Conservation (phyloP, 352 stramenopile genomes). For the Aphanomyces invadans region DNA sequence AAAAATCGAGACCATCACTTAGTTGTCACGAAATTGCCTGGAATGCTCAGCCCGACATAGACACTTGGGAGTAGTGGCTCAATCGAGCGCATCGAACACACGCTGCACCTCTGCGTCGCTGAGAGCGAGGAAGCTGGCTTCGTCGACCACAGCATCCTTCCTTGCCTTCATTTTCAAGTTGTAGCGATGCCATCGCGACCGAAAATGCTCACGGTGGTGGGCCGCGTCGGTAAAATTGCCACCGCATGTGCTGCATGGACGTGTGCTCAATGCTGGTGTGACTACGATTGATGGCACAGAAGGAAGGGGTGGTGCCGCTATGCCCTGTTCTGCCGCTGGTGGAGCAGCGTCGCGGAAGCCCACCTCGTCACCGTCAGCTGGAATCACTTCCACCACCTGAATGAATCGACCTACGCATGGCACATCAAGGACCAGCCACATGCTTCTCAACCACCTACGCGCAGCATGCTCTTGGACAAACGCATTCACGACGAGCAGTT, state of each 20-base stretch:
- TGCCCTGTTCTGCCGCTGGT: constrained; percentile 1
- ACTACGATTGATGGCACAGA: background rate
- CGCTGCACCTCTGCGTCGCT: constrained; percentile 45
- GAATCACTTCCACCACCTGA: constrained; percentile 30
- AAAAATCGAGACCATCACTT: background rate
- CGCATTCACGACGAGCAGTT: constrained; percentile 59
- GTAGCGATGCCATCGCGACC: constrained; percentile 94
- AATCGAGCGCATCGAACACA: constrained; percentile 58
- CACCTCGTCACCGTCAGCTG: background rate
- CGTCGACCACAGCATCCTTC: constrained; percentile 61
- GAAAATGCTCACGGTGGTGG: constrained; percentile 91
- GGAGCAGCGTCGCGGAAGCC: background rate
- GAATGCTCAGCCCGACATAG: too few species aligned
- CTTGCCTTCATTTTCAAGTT: constrained; percentile 96
- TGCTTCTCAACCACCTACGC: constrained; percentile 17
- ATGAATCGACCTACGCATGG: constrained; percentile 22
- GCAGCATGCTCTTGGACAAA: constrained; percentile 54
- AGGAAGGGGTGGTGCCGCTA: background rate
- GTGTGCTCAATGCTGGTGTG: constrained; percentile 33
- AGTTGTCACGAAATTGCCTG: too few species aligned
- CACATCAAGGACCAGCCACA: background rate
- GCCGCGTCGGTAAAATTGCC: constrained; percentile 83
- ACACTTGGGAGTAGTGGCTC: too few species aligned
- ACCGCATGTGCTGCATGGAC: constrained; percentile 88
- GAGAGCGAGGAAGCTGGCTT: constrained; percentile 50